phyloP scores from a whole-genome alignment of 768 basidiomycete genomes.

The Harrya chromipes region DNA sequence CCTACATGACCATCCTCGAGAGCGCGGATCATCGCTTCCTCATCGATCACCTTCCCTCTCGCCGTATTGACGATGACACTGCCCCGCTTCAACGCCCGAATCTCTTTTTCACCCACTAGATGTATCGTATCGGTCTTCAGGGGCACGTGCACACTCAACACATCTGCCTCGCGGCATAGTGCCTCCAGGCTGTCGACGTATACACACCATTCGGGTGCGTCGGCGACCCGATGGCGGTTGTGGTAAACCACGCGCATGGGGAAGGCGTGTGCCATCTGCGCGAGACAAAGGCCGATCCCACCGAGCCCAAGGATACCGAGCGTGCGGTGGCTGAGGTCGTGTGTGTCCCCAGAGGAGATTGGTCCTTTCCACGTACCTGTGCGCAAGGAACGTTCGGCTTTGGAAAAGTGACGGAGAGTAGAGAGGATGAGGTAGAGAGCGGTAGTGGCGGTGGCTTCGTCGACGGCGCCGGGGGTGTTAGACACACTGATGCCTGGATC shows the following conservation, averaged over 20 bases:
- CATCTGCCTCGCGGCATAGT: conserved; percentile 71
- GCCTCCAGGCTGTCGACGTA: conserved; percentile 66
- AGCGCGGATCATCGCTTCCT: conserved; percentile 81
- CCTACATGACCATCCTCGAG: conserved; percentile 85
- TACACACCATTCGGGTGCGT: conserved; percentile 70
- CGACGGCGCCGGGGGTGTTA: conserved; percentile 87
- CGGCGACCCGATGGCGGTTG: conserved; percentile 52
- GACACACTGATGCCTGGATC: conserved; percentile 61
- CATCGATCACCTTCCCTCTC: conserved; percentile 87
- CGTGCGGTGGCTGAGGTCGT: conserved; percentile 66
- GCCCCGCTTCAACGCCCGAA: conserved; percentile 73
- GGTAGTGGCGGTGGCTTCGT: conserved; percentile 89
- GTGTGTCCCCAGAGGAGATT: conserved; percentile 44
- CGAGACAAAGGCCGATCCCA: conserved; percentile 71
- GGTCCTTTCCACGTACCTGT: conserved; percentile 59
- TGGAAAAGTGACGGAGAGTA: conserved; percentile 67
- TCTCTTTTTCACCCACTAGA: conserved; percentile 71
- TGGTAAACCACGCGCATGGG: conserved; percentile 90
- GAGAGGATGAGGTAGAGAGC: conserved; percentile 82
- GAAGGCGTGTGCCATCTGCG: conserved; percentile 72
- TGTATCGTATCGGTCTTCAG: conserved; percentile 70
- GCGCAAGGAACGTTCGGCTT: conserved; percentile 53
- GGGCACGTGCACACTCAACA: conserved; percentile 85
- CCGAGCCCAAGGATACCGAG: conserved; percentile 74
- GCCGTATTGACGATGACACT: conserved; percentile 84